Conservation (phyloP, 768 basidiomycete genomes). For the Steccherinum ochraceum region DNA sequence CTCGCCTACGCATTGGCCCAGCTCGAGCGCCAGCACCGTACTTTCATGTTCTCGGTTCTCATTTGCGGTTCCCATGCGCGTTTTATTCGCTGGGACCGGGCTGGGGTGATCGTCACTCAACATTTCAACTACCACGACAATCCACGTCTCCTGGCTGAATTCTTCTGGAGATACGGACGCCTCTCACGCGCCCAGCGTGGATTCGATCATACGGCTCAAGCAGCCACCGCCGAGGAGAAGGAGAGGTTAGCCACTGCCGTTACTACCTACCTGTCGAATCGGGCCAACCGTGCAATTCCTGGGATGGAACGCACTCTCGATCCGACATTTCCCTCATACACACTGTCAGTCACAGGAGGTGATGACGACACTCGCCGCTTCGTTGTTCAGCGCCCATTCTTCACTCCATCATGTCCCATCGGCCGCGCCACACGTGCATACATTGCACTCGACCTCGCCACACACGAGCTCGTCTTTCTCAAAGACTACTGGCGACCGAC, state of each 20-base stretch:
- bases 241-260: constrained; percentile 2
- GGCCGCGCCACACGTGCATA: background rate
- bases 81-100: constrained; percentile 31
- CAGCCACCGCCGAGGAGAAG: constrained; percentile 4
- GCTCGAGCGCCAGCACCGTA: constrained; percentile 14
- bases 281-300: background rate
- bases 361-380: too few relatives aligned
- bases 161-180: constrained; percentile 21
- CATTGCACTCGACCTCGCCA: background rate
- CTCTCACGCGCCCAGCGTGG: constrained; percentile 13
- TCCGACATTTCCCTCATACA: too few relatives aligned
- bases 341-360: too few relatives aligned
- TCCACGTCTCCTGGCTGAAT: constrained; percentile 13
- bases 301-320: background rate
- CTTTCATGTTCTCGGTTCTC: constrained; percentile 24
- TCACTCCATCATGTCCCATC: background rate
- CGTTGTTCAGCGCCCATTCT: background rate
- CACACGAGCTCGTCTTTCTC: background rate
- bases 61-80: constrained; percentile 21
- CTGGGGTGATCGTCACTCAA: constrained; percentile 22
- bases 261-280: too few relatives aligned
- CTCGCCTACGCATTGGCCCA: background rate
- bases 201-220: constrained; percentile 20
- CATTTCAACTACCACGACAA: constrained; percentile 18
- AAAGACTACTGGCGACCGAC: constrained; percentile 7